Conservation (phyloP, 2,329 filamentous ascomycete species). For the Colletotrichum spinosum region DNA sequence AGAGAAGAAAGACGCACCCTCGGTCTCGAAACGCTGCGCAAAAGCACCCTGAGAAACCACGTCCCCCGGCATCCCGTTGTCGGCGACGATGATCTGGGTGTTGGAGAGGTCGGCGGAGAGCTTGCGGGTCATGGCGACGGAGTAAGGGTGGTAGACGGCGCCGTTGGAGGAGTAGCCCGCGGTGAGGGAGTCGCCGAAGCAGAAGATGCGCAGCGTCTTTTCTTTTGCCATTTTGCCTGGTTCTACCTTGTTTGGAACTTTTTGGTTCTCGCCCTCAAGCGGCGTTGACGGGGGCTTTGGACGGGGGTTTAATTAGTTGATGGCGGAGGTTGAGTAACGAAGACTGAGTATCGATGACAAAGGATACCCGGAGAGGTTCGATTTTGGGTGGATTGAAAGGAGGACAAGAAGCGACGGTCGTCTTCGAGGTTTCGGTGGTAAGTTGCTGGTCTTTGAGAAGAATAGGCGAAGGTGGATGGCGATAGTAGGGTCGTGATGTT, state of each 20-base stretch:
- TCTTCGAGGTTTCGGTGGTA: too few species aligned
- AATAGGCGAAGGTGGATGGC: too few species aligned
- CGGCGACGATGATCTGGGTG: slow-evolving; percentile 53
- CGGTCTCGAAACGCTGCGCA: slow-evolving; percentile 45
- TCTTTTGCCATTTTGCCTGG: slow-evolving; percentile 35
- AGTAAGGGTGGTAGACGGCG: slow-evolving; percentile 64
- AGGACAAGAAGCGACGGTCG: too few species aligned
- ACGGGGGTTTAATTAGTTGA: too few species aligned
- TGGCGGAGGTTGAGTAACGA: too few species aligned
- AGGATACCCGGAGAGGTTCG: too few species aligned
- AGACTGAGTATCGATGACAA: too few species aligned
- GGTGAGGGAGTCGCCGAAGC: slow-evolving; percentile 75
- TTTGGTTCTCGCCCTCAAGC: background rate
- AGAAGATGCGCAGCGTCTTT: slow-evolving; percentile 65
- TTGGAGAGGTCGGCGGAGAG: slow-evolving; percentile 59
- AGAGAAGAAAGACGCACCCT: slow-evolving; percentile 47
- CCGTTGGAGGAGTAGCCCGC: slow-evolving; percentile 62
- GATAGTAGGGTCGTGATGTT: background rate
- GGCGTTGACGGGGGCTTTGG: too few species aligned
- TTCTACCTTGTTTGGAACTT: too few species aligned
- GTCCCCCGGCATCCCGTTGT: slow-evolving; percentile 65
- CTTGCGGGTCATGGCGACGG: slow-evolving; percentile 57
- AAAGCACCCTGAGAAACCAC: slow-evolving; percentile 52
- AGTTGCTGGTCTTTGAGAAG: too few species aligned
- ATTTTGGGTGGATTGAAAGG: too few species aligned